Conservation (phyloP, 306 rosid species). For the Trifolium fragiferum region DNA sequence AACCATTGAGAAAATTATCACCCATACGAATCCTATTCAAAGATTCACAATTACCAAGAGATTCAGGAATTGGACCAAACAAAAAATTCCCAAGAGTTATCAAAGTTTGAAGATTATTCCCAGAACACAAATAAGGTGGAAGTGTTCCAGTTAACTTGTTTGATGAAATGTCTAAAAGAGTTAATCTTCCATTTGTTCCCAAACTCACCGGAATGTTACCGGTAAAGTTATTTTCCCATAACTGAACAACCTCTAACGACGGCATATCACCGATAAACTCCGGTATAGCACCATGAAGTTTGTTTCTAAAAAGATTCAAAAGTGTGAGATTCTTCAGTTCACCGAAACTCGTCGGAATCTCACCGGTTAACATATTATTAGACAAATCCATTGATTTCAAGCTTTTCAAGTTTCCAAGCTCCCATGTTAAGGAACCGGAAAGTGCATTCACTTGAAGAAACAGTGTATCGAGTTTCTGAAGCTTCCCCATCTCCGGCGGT, state of each 20-base stretch:
- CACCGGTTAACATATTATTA: slow-evolving; percentile 72
- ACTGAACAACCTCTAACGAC: slow-evolving; percentile 75
- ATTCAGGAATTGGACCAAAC: slow-evolving; percentile 86
- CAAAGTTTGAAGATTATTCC: slow-evolving; percentile 73
- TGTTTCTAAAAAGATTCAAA: slow-evolving; percentile 78
- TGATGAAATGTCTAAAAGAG: slow-evolving; percentile 72
- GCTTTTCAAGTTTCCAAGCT: slow-evolving; percentile 72
- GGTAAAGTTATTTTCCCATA: slow-evolving; percentile 97
- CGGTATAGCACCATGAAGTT: slow-evolving; percentile 92
- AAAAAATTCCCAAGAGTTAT: slow-evolving; percentile 78
- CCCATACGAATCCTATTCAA: slow-evolving; percentile 87
- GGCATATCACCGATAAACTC: slow-evolving; percentile 81
- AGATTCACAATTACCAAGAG: slow-evolving; percentile 74
- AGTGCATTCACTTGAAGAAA: slow-evolving; percentile 93
- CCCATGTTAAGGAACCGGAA: slow-evolving; percentile 70
- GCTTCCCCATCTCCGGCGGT: slow-evolving; percentile 71
- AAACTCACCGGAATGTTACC: slow-evolving; percentile 77
- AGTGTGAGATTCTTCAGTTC: slow-evolving; percentile 77
- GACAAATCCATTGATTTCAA: slow-evolving; percentile 93
- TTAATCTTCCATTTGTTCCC: slow-evolving; percentile 82
- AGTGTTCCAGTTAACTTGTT: slow-evolving; percentile 84
- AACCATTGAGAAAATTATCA: slow-evolving; percentile 81
- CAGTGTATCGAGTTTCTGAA: slow-evolving; percentile 80
- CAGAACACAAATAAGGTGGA: slow-evolving; percentile 78
- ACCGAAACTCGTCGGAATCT: slow-evolving; percentile 71